A percentile compares a stretch with the other conserved stretches of the same genome.
phyloP scores from a whole-genome alignment of 2,329 filamentous ascomycete genomes.

The Calonectria pseudoreteaudii region DNA sequence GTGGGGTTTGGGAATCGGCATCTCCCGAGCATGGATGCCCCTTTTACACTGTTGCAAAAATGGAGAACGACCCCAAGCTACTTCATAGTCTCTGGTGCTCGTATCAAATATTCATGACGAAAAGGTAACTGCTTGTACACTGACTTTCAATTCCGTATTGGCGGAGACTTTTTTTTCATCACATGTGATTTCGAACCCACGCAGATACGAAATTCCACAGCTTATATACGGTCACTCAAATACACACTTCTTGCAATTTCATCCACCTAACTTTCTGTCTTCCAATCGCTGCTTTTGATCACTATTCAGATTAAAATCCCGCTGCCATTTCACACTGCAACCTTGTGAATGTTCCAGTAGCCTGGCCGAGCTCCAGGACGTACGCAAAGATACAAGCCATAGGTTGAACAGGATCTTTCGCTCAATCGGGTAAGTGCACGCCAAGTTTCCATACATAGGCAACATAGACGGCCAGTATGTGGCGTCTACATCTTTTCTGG shows the following conservation, averaged over 20 bases:
- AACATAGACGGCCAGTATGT: not conserved
- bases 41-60: not conserved
- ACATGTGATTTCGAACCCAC: not conserved
- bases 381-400: too few relatives aligned
- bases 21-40: not conserved
- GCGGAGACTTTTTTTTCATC: not conserved
- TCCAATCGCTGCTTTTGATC: not conserved
- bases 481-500: too few relatives aligned
- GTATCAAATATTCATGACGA: not conserved
- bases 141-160: not conserved
- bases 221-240: not conserved
- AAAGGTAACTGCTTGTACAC: not conserved
- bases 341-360: not conserved
- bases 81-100: not conserved
- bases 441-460: not conserved
- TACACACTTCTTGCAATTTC: not conserved
- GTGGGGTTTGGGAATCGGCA: not conserved
- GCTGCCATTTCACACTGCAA: too few relatives aligned
- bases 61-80: not conserved
- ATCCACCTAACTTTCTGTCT: not conserved
- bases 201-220: too few relatives aligned
- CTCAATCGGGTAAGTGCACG: not conserved
- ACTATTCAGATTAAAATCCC: too few relatives aligned
- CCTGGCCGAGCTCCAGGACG: not conserved
- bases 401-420: not conserved